Percentiles rank a stretch among this genome's conserved stretches.
Conservation (phyloP, 192 early-diverging fungal species). For the Coemansia furcata region DNA sequence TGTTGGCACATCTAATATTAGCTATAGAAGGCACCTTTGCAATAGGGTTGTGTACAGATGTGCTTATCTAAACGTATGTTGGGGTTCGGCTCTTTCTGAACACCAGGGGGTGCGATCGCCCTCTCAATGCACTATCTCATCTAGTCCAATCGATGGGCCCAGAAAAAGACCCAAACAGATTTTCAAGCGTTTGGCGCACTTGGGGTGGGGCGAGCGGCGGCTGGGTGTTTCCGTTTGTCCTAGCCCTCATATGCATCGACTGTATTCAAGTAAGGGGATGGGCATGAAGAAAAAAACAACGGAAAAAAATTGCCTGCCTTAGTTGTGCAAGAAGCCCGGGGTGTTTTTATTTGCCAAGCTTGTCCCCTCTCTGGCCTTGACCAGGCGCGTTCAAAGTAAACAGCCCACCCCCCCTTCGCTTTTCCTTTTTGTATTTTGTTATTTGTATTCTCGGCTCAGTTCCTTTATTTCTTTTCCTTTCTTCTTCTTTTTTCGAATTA, state of each 20-base stretch:
- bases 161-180: background rate
- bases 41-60: background rate
- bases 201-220: background rate
- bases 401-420: background rate
- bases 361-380: background rate
- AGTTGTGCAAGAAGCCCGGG: background rate
- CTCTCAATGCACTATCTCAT: background rate
- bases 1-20: background rate
- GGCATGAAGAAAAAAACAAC: too few species aligned
- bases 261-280: too few species aligned
- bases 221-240: background rate
- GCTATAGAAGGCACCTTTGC: background rate
- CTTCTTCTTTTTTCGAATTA: background rate
- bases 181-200: background rate
- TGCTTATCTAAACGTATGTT: background rate
- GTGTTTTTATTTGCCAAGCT: background rate
- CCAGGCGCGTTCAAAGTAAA: background rate
- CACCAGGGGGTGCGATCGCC: background rate
- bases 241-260: too few species aligned
- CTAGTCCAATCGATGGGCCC: background rate
- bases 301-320: background rate
- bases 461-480: background rate
- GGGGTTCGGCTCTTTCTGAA: background rate
- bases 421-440: background rate
- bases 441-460: background rate